Percentiles rank a stretch among this genome's conserved stretches.
These are phyloP conservation scores for Alternaria incomplexa DNA, from an alignment of 2,329 filamentous ascomycete species.

Conservation along the genomic window DNA sequence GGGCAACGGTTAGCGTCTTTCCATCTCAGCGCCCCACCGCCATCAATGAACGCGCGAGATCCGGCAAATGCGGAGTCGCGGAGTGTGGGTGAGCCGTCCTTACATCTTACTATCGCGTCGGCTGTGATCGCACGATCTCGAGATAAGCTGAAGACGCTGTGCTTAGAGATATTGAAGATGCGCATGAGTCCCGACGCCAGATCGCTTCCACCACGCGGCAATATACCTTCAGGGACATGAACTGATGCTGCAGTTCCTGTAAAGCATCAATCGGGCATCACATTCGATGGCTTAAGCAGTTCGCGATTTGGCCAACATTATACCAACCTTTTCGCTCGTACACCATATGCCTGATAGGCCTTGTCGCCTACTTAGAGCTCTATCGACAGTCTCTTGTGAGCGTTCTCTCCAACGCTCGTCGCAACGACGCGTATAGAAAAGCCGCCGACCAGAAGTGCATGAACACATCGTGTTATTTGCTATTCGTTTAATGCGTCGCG, in stretches of 20 bases:
- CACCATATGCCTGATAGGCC: slow-evolving; percentile 65
- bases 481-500: not conserved
- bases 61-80: not conserved
- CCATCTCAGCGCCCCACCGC: slow-evolving; percentile 6
- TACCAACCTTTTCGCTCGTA: slow-evolving; percentile 66
- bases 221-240: not conserved
- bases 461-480: not conserved
- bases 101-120: not conserved
- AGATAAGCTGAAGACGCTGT: not conserved
- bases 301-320: slow-evolving; percentile 55
- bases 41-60: not conserved
- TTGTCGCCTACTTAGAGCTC: slow-evolving; percentile 69
- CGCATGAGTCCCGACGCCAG: slow-evolving; percentile 60
- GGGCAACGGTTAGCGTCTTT: slow-evolving; percentile 2
- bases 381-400: slow-evolving; percentile 68
- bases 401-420: not conserved
- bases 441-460: not conserved
- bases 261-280: not conserved
- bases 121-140: not conserved
- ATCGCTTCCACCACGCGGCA: slow-evolving; percentile 54
- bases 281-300: slow-evolving; percentile 62
- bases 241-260: not conserved
- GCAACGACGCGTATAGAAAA: not conserved
- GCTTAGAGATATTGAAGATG: not conserved
- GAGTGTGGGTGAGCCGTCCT: not conserved